Base-by-base conservation (phyloP, 2,329 filamentous ascomycete species). In the Cladosporium sphaerospermum region DNA sequence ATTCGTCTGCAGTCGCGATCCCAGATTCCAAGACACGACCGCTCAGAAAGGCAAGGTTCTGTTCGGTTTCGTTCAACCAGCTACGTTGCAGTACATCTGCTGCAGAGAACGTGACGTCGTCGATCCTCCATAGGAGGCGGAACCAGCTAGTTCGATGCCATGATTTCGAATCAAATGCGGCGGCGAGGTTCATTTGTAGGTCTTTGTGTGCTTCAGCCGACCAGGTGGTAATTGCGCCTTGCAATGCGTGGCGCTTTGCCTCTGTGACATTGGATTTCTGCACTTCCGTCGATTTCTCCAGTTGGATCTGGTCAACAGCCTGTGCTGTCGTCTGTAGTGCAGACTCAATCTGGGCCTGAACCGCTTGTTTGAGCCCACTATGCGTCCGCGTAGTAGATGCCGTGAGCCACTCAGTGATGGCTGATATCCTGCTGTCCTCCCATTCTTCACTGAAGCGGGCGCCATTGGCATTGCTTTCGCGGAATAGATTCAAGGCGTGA, bases 61-160 rank as follows among this genome's bases (percentile, higher is more conserved):
- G 84, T 69, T 96, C 91, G 0, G 91, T 85, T 3, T 80, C 80
- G 0, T 84, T 80, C 3, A 99, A 78, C 74, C 95, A 97, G 6
- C 81, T 78, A 58, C 84, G 83, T 55, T 81, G 80, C 3, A 96
- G 75, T 56, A 96, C 85, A 61, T 93, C 87, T 1, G 83, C 82
- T 2, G 87, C 84, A 52, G 96, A 83, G 78, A 92, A 86, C 2
- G 83, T 82, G 9, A 96, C 89, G 63, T 96, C 92, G 65, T 97
- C 92, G 19, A 93, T 90, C 16, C 89, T 83, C 90, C 90, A 96
- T 66, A 96, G 90, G 0, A 97, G 78, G 68, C 95, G 95, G 86
- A 89, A 96, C 91, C 92, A 97, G 13, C 84, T 80, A 3, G 96
- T 75, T 57, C 87, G 85, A 23, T 82, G 80, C 92, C 92, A 96